phyloP scores from a whole-genome alignment of 2,329 filamentous ascomycete genomes.

The Myriosclerotinia curreyana region DNA sequence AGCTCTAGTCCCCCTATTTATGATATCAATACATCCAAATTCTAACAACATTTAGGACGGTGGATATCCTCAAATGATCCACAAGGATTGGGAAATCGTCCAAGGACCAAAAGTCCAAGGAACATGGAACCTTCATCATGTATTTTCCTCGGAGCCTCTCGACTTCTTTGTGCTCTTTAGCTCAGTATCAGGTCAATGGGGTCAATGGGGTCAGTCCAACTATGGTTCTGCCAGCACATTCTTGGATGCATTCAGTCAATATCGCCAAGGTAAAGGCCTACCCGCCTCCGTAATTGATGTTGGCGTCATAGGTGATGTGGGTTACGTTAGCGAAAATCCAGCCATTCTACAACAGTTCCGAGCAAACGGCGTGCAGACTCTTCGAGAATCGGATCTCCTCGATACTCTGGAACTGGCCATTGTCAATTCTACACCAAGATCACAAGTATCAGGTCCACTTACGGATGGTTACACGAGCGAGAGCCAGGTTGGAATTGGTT shows the following conservation, averaged over 20 bases:
- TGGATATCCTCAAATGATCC: background rate
- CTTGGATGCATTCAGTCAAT: conserved; percentile 6
- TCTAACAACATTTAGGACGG: background rate
- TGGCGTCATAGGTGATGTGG: background rate
- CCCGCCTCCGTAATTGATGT: background rate
- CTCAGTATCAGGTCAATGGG: conserved; percentile 38
- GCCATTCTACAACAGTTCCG: background rate
- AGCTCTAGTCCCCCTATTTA: background rate
- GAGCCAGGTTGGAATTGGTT: background rate
- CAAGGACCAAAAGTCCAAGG: conserved; percentile 50
- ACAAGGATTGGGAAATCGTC: background rate
- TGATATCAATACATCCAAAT: background rate
- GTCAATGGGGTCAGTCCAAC: conserved; percentile 26
- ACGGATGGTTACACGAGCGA: background rate
- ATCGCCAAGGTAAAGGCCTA: background rate
- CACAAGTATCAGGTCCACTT: background rate
- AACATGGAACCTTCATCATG: conserved; percentile 52
- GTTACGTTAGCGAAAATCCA: background rate
- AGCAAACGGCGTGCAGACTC: background rate
- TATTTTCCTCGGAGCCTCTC: conserved; percentile 22
- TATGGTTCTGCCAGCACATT: conserved; percentile 24
- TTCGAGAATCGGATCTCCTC: background rate
- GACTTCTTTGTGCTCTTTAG: conserved; percentile 44
- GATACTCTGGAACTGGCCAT: background rate
- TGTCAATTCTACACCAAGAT: background rate